phyloP scores from a whole-genome alignment of 2,329 filamentous ascomycete genomes.

The Colletotrichum sansevieriae region DNA sequence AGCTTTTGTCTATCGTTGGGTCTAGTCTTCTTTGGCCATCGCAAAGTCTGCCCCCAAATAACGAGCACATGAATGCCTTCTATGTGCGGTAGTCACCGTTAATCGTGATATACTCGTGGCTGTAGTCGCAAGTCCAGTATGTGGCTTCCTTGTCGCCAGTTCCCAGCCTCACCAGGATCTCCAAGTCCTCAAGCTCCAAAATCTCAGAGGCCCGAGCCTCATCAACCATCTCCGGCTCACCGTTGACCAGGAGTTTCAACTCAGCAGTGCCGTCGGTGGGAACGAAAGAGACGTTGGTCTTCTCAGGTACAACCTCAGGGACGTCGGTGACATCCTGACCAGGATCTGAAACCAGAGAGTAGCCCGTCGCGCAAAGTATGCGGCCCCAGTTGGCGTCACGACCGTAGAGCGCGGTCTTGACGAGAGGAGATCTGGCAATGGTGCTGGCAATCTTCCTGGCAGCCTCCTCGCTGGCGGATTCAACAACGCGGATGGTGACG shows the following conservation, averaged over 20 bases:
- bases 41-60: not conserved
- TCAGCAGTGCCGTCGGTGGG: conserved; percentile 82
- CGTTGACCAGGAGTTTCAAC: conserved; percentile 81
- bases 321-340: conserved; percentile 70
- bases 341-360: conserved; percentile 74
- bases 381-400: conserved; percentile 99
- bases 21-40: not conserved
- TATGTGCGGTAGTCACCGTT: conserved; percentile 76
- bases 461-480: conserved; percentile 76
- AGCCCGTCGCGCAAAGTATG: conserved; percentile 94
- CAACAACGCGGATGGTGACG: conserved; percentile 88
- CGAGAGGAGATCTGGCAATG: conserved; percentile 91
- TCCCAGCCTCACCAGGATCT: conserved; percentile 81
- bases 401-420: conserved; percentile 97
- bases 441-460: conserved; percentile 86
- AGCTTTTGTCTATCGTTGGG: not conserved
- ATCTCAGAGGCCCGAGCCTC: conserved; percentile 84
- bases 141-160: conserved; percentile 77
- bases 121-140: conserved; percentile 90
- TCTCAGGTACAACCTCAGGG: conserved; percentile 73
- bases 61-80: not conserved
- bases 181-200: conserved; percentile 80
- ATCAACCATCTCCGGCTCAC: conserved; percentile 84
- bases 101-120: conserved; percentile 81
- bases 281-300: conserved; percentile 83